phyloP scores from a whole-genome alignment of 129 eudicot species.

The Lactuca sativa region DNA sequence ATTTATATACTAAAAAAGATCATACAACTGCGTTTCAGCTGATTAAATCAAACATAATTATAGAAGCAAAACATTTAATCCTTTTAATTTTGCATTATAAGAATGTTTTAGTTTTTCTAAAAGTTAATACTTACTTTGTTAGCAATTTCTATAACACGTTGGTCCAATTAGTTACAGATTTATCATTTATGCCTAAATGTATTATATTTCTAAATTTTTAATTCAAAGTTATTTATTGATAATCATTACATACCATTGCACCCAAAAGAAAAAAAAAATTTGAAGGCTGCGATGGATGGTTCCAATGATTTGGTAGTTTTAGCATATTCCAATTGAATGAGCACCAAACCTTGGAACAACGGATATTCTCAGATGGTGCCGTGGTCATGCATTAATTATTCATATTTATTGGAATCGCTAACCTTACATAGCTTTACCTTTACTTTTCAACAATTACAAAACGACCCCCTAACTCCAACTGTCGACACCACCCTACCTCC shows the following conservation, averaged over 20 bases:
- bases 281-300: slow-evolving; percentile 15
- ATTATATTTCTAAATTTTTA: background rate
- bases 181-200: too few relatives aligned
- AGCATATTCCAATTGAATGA: slow-evolving; percentile 31
- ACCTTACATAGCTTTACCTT: slow-evolving; percentile 12
- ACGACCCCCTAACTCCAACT: background rate
- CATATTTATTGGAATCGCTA: background rate
- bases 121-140: background rate
- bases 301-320: slow-evolving; percentile 23
- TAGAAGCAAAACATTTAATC: background rate
- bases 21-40: background rate
- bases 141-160: too few relatives aligned
- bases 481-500: background rate
- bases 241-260: background rate
- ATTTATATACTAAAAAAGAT: background rate
- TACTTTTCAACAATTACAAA: slow-evolving; percentile 12
- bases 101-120: too few relatives aligned
- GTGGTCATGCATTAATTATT: slow-evolving; percentile 5
- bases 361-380: slow-evolving; percentile 35
- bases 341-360: slow-evolving; percentile 32
- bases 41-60: background rate
- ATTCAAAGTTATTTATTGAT: background rate
- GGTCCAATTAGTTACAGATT: background rate
- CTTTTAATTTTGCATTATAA: too few relatives aligned
- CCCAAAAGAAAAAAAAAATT: background rate